A percentile compares a stretch with the other conserved stretches of the same genome.
These are phyloP conservation scores for Dicorynia guianensis DNA, from an alignment of 306 rosid species.

Conservation along the genomic window DNA sequence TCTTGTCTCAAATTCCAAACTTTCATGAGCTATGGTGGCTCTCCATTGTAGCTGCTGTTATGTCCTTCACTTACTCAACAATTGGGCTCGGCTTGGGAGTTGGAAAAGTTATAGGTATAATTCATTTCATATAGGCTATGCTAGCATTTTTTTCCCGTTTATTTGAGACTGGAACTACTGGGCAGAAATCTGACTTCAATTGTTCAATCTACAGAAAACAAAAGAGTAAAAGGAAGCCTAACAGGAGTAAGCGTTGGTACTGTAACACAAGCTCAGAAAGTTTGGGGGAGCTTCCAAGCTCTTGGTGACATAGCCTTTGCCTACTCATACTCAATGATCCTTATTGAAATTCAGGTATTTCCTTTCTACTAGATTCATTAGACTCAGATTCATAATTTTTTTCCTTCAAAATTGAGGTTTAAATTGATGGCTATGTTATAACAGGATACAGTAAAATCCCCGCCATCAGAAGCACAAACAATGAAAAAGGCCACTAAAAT, in stretches of 20 bases:
- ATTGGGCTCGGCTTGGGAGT: slow-evolving; percentile 58
- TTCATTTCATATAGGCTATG: slow-evolving; percentile 10
- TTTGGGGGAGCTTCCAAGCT: slow-evolving; percentile 57
- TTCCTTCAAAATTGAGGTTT: neutral
- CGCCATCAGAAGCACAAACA: slow-evolving; percentile 51
- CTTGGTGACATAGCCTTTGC: slow-evolving; percentile 62
- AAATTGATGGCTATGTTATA: neutral
- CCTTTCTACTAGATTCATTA: neutral
- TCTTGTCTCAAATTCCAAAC: slow-evolving; percentile 55
- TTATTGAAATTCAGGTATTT: slow-evolving; percentile 57
- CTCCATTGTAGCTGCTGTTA: slow-evolving; percentile 51
- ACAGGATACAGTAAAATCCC: slow-evolving; percentile 56
- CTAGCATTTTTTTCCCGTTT: neutral
- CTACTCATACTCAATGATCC: slow-evolving; percentile 59
- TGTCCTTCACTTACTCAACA: slow-evolving; percentile 56
- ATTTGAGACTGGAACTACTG: neutral
- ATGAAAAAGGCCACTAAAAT: slow-evolving; percentile 44
- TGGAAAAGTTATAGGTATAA: slow-evolving; percentile 49
- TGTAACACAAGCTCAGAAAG: slow-evolving; percentile 41
- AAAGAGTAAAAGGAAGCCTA: slow-evolving; percentile 44
- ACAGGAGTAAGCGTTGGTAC: slow-evolving; percentile 48
- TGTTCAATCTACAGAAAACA: slow-evolving; percentile 36
- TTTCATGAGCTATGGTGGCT: slow-evolving; percentile 58
- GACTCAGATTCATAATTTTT: neutral
- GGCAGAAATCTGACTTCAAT: slow-evolving; percentile 33